These are phyloP conservation scores for Zalaria sp. DNA, from an alignment of 2,329 filamentous ascomycete genomes.

Conservation along the genomic window DNA sequence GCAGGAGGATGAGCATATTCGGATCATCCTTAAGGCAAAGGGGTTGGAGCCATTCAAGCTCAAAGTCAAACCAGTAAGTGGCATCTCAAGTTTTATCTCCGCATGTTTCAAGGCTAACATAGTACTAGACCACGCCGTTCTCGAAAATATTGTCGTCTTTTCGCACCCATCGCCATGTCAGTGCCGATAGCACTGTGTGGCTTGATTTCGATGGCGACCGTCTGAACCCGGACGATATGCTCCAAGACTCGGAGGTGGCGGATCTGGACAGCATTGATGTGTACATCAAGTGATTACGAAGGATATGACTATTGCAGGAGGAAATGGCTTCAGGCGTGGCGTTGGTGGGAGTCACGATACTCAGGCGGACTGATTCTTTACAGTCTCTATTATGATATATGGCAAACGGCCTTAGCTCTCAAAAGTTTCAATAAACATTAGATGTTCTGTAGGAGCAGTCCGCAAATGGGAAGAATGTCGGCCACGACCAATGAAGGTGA, in stretches of 20 bases:
- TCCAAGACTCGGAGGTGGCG: constrained; percentile 56
- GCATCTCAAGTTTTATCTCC: constrained; percentile 11
- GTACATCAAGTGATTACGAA: constrained; percentile 36
- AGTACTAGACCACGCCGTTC: constrained; percentile 40
- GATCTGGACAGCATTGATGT: constrained; percentile 69
- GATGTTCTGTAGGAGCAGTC: too few relatives aligned
- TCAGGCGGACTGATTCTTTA: too few relatives aligned
- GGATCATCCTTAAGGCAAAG: constrained; percentile 38
- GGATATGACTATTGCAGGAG: too few relatives aligned
- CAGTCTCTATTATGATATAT: too few relatives aligned
- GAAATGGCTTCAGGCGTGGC: too few relatives aligned
- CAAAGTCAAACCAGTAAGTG: constrained; percentile 30
- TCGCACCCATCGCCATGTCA: constrained; percentile 38
- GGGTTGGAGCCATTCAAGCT: constrained; percentile 37
- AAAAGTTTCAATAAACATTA: too few relatives aligned
- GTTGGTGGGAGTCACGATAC: too few relatives aligned
- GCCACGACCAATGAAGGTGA: too few relatives aligned
- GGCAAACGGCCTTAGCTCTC: too few relatives aligned
- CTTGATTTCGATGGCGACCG: constrained; percentile 65
- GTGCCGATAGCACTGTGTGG: constrained; percentile 38
- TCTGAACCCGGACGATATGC: constrained; percentile 44
- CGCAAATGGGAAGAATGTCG: too few relatives aligned
- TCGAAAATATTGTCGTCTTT: constrained; percentile 50
- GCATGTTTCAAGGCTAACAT: constrained; percentile 6
- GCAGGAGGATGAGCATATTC: constrained; percentile 21